Base-by-base conservation (phyloP, 2,329 filamentous ascomycete genomes). In the Proliferodiscus dingleyae region DNA sequence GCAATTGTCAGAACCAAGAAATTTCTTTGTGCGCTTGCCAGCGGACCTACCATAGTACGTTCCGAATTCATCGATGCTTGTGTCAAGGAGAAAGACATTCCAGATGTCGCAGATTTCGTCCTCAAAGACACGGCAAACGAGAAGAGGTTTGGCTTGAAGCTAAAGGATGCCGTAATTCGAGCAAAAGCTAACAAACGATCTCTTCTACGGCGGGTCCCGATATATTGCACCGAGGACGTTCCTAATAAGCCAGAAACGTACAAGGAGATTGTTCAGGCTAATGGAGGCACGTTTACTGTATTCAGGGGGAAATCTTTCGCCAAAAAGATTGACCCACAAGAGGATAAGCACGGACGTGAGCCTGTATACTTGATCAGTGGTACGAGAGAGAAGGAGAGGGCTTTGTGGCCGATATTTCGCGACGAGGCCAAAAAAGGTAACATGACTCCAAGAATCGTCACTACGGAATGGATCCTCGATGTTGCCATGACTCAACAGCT, bases 1-100 rank as follows among this genome's bases (percentile, higher is more conserved):
- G 78, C 81, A 33, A 81, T 97, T 50, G 80, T 96, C 26, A 85
- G 93, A 29, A 98, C 93, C 0, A 82, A 88, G 63, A 98, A 98
- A 62, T 98, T 98, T 62, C 82, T 97, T 40, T 85, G 84, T 50
- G 89, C 89, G 10, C 71, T 98, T 22, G 89, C 93, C 15, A 82
- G 81, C 48, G 89, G 87, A 0, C 88, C 89, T 0, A 75, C 78
- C 1, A 78, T 97, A 34, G 77, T 97, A 43, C 82, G 81, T 37
- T 85, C 84, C 1, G 75, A 78, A 7, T 98, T 89, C 64, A 79
- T 98, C 46, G 86, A 91, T 45, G 73, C 78, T 19, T 88, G 85
- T 37, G 72, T 97, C 9, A 80, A 86, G 37, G 72, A 80, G 24
- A 80, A 85, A 51, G 73, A 81, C 58, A 63, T 87, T 7, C 79